Percentiles rank a stretch among this genome's conserved stretches.
These are phyloP conservation scores for Begonia loranthoides DNA, from an alignment of 306 rosid genomes.

Conservation along the genomic window DNA sequence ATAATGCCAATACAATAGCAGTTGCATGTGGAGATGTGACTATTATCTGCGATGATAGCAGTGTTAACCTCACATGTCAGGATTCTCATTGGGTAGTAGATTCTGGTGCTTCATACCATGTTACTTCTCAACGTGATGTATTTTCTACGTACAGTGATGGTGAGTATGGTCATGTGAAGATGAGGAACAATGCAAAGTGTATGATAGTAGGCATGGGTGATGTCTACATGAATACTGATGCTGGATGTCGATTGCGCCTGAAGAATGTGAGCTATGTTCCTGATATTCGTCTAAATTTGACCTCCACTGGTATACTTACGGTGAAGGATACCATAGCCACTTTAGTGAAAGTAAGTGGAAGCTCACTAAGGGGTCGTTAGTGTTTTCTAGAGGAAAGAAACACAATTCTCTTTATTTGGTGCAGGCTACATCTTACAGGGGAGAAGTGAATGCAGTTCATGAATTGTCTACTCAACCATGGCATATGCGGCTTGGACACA, in stretches of 20 bases:
- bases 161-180: too few species aligned
- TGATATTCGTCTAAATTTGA: background rate
- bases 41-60: background rate
- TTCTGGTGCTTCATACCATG: too few species aligned
- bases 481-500: constrained; percentile 1
- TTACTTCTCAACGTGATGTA: too few species aligned
- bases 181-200: too few species aligned
- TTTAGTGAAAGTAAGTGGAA: constrained; percentile 8
- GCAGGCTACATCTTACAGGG: background rate
- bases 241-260: background rate
- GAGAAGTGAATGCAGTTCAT: background rate
- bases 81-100: background rate
- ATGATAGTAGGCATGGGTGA: too few species aligned
- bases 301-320: background rate
- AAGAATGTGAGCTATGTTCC: constrained; percentile 12
- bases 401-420: background rate
- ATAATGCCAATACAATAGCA: too few species aligned
- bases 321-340: background rate
- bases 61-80: background rate
- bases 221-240: too few species aligned
- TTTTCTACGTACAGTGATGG: too few species aligned
- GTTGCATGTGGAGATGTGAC: background rate
- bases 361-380: background rate
- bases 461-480: background rate
- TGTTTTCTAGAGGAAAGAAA: background rate